Evolutionary conservation across 2,329 filamentous ascomycete genomes (phyloP).

Genomic region (Colletotrichum camelliae): DNA sequence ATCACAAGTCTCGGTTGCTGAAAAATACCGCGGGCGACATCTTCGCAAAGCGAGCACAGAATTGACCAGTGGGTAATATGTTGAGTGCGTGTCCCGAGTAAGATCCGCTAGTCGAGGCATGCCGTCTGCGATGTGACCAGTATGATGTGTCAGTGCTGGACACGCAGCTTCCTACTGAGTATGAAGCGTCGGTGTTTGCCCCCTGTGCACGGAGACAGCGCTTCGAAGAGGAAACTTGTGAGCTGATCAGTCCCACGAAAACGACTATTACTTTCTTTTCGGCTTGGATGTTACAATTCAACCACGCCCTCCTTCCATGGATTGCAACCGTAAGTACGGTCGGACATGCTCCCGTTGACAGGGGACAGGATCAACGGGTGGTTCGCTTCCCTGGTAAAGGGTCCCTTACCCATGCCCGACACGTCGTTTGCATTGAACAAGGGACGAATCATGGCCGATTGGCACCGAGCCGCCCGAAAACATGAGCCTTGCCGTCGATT

Average conservation of each 20-base stretch:
- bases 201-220: background rate
- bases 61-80: background rate
- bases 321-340: background rate
- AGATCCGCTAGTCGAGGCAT: background rate
- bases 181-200: background rate
- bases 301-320: conserved; percentile 2
- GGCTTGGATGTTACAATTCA: background rate
- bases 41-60: background rate
- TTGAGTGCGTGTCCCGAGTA: background rate
- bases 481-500: background rate
- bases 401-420: background rate
- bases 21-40: background rate
- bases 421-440: conserved; percentile 3
- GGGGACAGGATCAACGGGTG: background rate
- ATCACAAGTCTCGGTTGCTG: background rate
- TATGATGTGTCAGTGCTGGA: background rate
- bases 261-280: background rate
- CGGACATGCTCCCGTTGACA: background rate
- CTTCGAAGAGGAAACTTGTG: background rate
- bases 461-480: background rate
- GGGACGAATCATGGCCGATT: background rate
- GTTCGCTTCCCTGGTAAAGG: background rate
- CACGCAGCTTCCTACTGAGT: background rate
- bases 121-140: background rate
- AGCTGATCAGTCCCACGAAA: background rate